Base-by-base conservation (phyloP, 768 basidiomycete genomes). In the Lentinula guzmanii region DNA sequence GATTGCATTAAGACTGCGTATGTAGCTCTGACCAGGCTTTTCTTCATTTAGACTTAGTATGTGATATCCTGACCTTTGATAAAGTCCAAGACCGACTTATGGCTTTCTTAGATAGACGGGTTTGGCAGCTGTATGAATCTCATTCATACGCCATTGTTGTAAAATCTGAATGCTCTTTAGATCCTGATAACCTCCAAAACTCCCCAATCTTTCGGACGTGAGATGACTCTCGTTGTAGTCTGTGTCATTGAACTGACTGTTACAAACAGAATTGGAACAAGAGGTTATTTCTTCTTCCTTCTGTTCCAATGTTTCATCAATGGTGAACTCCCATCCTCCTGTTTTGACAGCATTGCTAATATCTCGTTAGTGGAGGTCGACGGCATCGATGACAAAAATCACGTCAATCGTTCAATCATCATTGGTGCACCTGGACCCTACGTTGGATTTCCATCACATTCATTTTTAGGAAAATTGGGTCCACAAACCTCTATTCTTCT, bases 221-320 rank as follows among this genome's bases (percentile, higher is more conserved):
- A 68, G 81, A 69, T 52, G 42, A 21, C 7, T 11, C 35, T 35
- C 21, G 5, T 37, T 59, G 13, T 16, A 15, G 11, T 13, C 1
- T 35, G 18, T 52, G 9, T 63, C 11, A 37, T 59, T n/a, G 3
- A 18, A 50, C 35, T 18, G 48, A 63, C 18, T 62, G 15, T 35
- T 41, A 18, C 6, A 64, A 56, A 50, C 62, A 92, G 89, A 7
- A 90, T 98, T 59, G 96, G 95, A 5, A 74, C 85, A 0, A 78
- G 90, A 65, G 93, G 88, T 21, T 97, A 95, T 74, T 95, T 95
- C 72, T 95, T 87, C 78, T 99, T 87, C 75, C 78, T 96, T 21
- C 79, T 99, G 1, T 98, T 99, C 79, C 96, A 99, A 66, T 92
- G 91, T 66, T 95, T 95, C 71, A 85, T 90, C 66, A 87, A 89